Evolutionary conservation across 495 filamentous ascomycete genomes (phyloP).

Genomic region (Chaetomium cochliodes): DNA sequence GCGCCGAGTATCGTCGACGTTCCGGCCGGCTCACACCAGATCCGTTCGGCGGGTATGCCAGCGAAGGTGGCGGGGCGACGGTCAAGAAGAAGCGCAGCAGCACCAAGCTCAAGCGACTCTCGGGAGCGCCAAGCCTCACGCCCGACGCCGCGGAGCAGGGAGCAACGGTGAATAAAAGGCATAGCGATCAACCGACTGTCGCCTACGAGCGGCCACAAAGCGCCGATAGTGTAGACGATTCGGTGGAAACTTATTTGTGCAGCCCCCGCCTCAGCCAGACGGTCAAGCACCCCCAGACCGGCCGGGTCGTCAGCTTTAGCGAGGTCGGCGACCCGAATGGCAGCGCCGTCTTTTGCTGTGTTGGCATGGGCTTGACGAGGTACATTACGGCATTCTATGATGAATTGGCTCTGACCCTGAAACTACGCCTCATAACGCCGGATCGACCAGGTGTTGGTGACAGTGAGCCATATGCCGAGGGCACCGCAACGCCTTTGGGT

Average conservation of each 20-base stretch:
- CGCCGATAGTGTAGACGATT: slow-evolving; percentile 83
- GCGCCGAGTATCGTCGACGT: slow-evolving; percentile 40
- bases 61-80: slow-evolving; percentile 43
- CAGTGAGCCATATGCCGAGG: slow-evolving; percentile 78
- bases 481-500: slow-evolving; percentile 77
- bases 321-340: slow-evolving; percentile 94
- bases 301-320: slow-evolving; percentile 88
- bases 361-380: slow-evolving; percentile 95
- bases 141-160: slow-evolving; percentile 32
- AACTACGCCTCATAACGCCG: slow-evolving; percentile 85
- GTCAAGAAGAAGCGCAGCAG: slow-evolving; percentile 47
- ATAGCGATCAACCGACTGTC: slow-evolving; percentile 36
- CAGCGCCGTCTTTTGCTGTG: slow-evolving; percentile 91
- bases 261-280: slow-evolving; percentile 83
- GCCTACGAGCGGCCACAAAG: slow-evolving; percentile 65
- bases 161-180: slow-evolving; percentile 28
- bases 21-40: slow-evolving; percentile 47
- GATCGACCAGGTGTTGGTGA: slow-evolving; percentile 94
- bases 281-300: slow-evolving; percentile 78
- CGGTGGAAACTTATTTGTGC: slow-evolving; percentile 80
- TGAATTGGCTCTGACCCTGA: slow-evolving; percentile 85
- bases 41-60: slow-evolving; percentile 37
- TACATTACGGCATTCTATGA: slow-evolving; percentile 98
- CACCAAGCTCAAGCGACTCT: slow-evolving; percentile 50
- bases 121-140: slow-evolving; percentile 43